Conservation (phyloP, 1,139 yeast genomes). For the Saccharomycopsis crataegensis region DNA sequence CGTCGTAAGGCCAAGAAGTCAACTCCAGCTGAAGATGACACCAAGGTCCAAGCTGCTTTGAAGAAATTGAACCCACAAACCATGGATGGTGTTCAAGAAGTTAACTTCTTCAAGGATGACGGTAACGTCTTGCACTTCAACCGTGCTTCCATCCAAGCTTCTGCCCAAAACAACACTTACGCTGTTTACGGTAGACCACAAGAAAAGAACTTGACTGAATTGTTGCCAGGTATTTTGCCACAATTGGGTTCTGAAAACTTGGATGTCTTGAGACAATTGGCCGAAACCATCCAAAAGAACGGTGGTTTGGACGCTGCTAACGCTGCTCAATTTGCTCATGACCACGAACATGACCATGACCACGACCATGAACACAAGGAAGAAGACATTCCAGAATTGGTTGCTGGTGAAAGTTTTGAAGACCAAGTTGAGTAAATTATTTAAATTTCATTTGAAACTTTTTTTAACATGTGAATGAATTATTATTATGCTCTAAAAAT, state of each 20-base stretch:
- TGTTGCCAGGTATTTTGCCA: constrained; percentile 91
- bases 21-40: constrained; percentile 67
- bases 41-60: constrained; percentile 84
- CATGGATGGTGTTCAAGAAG: constrained; percentile 88
- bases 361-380: constrained; percentile 25
- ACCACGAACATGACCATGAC: constrained; percentile 32
- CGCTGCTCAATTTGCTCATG: constrained; percentile 45
- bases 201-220: constrained; percentile 87
- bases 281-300: constrained; percentile 73
- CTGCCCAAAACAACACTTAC: constrained; percentile 84
- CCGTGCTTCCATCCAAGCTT: constrained; percentile 92
- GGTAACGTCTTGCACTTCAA: constrained; percentile 94
- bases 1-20: constrained; percentile 56
- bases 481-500: not conserved
- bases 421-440: constrained; percentile 59
- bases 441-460: not conserved
- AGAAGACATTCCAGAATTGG: constrained; percentile 87
- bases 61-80: constrained; percentile 87
- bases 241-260: constrained; percentile 96
- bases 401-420: constrained; percentile 93
- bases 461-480: not conserved
- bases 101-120: constrained; percentile 95
- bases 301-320: constrained; percentile 41
- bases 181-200: constrained; percentile 95
- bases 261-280: constrained; percentile 82